Evolutionary conservation across 2,329 filamentous ascomycete species (phyloP).

Genomic region (Lecanicillium sp.): DNA sequence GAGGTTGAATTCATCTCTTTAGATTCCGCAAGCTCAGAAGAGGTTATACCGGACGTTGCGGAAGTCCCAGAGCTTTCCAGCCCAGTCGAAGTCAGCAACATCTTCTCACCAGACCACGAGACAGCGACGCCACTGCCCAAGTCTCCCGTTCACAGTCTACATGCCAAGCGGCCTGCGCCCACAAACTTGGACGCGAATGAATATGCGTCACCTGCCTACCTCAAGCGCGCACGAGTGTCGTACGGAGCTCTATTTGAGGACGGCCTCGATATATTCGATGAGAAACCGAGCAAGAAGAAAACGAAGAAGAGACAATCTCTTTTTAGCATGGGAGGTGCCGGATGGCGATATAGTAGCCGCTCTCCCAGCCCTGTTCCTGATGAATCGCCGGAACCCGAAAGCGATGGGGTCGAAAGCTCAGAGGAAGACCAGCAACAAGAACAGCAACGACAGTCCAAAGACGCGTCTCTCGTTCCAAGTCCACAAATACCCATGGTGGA

Average conservation of each 20-base stretch:
- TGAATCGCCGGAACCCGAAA: slow-evolving; percentile 14
- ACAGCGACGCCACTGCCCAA: slow-evolving; percentile 11
- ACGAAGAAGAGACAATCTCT: slow-evolving; percentile 59
- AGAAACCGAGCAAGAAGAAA: slow-evolving; percentile 52
- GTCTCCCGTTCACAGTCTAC: slow-evolving; percentile 14
- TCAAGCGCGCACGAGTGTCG: slow-evolving; percentile 63
- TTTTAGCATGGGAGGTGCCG: slow-evolving; percentile 56
- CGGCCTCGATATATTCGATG: slow-evolving; percentile 62
- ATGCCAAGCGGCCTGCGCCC: slow-evolving; percentile 26
- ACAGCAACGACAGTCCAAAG: slow-evolving; percentile 4
- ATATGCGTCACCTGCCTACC: slow-evolving; percentile 73
- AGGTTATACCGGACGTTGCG: slow-evolving; percentile 10
- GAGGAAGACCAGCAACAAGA: slow-evolving; percentile 5
- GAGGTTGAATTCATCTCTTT: slow-evolving; percentile 45
- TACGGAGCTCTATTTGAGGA: slow-evolving; percentile 60
- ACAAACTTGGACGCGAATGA: slow-evolving; percentile 36
- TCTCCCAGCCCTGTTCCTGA: slow-evolving; percentile 62
- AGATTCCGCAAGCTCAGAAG: slow-evolving; percentile 24
- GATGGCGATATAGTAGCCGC: slow-evolving; percentile 68
- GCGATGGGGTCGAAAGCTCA: slow-evolving; percentile 7
- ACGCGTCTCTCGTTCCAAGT: slow-evolving; percentile 8
- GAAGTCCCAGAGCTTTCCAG: slow-evolving; percentile 12
- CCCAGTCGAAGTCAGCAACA: slow-evolving; percentile 4
- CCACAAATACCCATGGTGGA: slow-evolving; percentile 23
- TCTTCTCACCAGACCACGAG: slow-evolving; percentile 8